Conservation (phyloP, 2,329 filamentous ascomycete species). For the Tympanopsis confertula region DNA sequence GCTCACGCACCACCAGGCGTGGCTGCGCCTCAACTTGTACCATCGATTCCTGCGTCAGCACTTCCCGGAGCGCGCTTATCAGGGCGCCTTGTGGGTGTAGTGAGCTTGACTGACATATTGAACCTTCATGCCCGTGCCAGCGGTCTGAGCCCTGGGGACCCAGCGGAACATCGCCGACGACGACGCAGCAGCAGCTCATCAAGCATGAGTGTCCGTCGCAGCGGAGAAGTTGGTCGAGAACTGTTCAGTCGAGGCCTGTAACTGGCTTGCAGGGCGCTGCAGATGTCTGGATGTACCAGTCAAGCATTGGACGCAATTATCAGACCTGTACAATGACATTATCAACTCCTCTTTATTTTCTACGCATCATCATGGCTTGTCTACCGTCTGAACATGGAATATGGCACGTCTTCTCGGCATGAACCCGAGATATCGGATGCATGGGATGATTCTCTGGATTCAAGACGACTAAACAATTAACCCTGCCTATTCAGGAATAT, state of each 20-base stretch:
- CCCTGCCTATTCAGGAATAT: too few relatives aligned
- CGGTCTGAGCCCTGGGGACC: slow-evolving; percentile 49
- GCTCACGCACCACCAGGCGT: slow-evolving; percentile 32
- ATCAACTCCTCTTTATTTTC: too few relatives aligned
- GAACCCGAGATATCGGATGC: too few relatives aligned
- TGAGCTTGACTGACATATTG: slow-evolving; percentile 54
- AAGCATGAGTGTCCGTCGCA: slow-evolving; percentile 17
- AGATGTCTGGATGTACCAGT: too few relatives aligned
- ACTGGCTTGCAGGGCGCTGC: too few relatives aligned
- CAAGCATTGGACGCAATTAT: too few relatives aligned
- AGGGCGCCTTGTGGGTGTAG: slow-evolving; percentile 49
- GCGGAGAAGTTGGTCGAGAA: neutral
- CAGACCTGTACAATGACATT: too few relatives aligned
- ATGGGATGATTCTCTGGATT: too few relatives aligned
- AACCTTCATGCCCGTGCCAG: slow-evolving; percentile 53
- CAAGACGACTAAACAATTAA: too few relatives aligned
- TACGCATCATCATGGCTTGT: too few relatives aligned
- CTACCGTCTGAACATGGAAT: too few relatives aligned
- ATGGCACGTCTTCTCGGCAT: too few relatives aligned
- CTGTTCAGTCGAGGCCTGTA: neutral
- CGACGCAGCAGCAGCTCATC: slow-evolving; percentile 47
- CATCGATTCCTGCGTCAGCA: slow-evolving; percentile 27
- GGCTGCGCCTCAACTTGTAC: slow-evolving; percentile 35
- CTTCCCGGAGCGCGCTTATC: neutral
- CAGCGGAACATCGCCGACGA: slow-evolving; percentile 44